Evolutionary conservation across 306 rosid genomes (phyloP).

Genomic region (Bauhinia variegata): DNA sequence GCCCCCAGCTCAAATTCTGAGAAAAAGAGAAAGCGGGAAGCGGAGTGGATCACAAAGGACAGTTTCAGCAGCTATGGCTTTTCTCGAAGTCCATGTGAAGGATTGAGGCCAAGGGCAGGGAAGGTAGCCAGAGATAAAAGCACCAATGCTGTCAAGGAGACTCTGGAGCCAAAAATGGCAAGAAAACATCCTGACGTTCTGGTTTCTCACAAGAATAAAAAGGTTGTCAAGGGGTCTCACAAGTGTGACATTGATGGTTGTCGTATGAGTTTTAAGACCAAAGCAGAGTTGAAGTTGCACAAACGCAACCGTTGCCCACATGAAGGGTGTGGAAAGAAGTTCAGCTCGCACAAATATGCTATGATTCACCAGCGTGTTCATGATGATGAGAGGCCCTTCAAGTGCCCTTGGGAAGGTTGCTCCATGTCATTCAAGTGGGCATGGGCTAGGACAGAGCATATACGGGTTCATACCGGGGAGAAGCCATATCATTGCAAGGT

Average conservation of each 20-base stretch:
- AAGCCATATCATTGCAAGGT: constrained; percentile 87
- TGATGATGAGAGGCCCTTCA: constrained; percentile 84
- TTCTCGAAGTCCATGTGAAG: constrained; percentile 88
- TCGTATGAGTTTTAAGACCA: constrained; percentile 72
- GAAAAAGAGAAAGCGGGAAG: constrained; percentile 59
- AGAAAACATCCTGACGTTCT: constrained; percentile 43
- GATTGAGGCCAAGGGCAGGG: constrained; percentile 75
- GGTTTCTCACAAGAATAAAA: constrained; percentile 47
- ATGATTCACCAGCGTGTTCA: constrained; percentile 88
- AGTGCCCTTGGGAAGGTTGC: constrained; percentile 99
- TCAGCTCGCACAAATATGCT: constrained; percentile 90
- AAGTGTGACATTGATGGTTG: constrained; percentile 85
- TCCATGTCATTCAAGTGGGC: constrained; percentile 98
- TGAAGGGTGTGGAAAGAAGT: constrained; percentile 92
- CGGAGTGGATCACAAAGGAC: constrained; percentile 46
- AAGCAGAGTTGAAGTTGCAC: constrained; percentile 72
- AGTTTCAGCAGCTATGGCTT: constrained; percentile 46
- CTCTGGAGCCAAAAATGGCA: constrained; percentile 51
- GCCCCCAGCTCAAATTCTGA: constrained; percentile 38
- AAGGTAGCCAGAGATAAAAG: constrained; percentile 45
- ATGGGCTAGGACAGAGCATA: constrained; percentile 97
- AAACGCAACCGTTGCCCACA: constrained; percentile 83
- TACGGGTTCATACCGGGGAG: constrained; percentile 96
- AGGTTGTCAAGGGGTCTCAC: constrained; percentile 51
- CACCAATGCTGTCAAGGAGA: constrained; percentile 39